These are phyloP conservation scores for Fraxinus paxiana DNA, from an alignment of 305 asterid species.

Conservation along the genomic window DNA sequence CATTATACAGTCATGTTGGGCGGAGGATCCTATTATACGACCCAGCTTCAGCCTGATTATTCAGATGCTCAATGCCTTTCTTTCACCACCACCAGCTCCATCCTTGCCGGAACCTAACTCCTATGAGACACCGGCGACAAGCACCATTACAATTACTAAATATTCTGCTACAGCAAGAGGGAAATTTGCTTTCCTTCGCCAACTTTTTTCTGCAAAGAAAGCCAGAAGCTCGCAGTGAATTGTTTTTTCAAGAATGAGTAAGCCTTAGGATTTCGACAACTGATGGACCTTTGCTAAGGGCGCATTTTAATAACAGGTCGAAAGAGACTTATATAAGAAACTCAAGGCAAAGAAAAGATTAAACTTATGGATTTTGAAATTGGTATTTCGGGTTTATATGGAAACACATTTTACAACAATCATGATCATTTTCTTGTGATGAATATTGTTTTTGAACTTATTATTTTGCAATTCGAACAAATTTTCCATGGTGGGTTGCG, in stretches of 20 bases:
- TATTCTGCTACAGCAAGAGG: constrained; percentile 74
- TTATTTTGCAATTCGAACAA: neutral
- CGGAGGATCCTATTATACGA: constrained; percentile 83
- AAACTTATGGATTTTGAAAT: neutral
- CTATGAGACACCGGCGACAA: constrained; percentile 37
- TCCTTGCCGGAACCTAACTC: constrained; percentile 39
- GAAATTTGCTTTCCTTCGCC: constrained; percentile 74
- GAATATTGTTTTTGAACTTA: neutral
- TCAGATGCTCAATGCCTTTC: constrained; percentile 70
- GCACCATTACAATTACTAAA: constrained; percentile 53
- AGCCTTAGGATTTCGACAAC: neutral
- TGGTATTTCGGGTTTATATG: neutral
- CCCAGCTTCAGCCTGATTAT: constrained; percentile 83
- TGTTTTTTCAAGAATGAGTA: constrained; percentile 2
- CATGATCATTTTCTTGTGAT: neutral
- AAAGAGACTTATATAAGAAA: neutral
- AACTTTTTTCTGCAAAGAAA: constrained; percentile 82
- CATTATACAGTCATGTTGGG: constrained; percentile 87
- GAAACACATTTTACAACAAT: neutral
- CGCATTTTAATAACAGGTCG: neutral
- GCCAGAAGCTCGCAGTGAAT: constrained; percentile 48
- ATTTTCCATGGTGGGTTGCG: neutral
- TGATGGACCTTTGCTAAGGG: neutral
- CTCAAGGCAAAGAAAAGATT: neutral
- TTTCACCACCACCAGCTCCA: constrained; percentile 42